Conservation (phyloP, 192 early-diverging fungal species). For the Podila clonocystis region DNA sequence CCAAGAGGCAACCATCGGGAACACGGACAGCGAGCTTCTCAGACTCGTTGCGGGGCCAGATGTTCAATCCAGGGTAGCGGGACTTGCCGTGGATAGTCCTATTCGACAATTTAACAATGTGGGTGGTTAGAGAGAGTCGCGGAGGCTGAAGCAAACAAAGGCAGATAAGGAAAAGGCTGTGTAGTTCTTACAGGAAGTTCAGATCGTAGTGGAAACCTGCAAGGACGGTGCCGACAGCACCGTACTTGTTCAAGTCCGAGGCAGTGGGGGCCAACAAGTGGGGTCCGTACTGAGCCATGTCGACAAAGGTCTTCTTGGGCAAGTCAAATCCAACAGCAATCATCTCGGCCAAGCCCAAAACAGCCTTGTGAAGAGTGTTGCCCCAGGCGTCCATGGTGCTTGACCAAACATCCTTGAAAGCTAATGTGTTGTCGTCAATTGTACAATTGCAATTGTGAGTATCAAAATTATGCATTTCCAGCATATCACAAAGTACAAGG, state of each 20-base stretch:
- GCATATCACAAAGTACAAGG: not conserved
- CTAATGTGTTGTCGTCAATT: slow-evolving; percentile 8
- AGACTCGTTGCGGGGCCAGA: slow-evolving; percentile 70
- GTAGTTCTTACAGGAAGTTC: slow-evolving; percentile 60
- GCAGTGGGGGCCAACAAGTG: slow-evolving; percentile 79
- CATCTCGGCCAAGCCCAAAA: slow-evolving; percentile 67
- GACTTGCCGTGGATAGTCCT: slow-evolving; percentile 80
- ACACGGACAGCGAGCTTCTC: slow-evolving; percentile 69
- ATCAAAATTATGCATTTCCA: not conserved
- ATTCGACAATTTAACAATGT: not conserved
- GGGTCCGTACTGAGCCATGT: slow-evolving; percentile 67
- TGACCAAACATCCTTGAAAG: slow-evolving; percentile 72
- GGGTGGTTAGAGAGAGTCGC: not conserved
- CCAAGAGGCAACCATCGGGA: slow-evolving; percentile 69
- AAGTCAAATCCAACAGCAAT: slow-evolving; percentile 71
- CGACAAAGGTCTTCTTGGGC: slow-evolving; percentile 62
- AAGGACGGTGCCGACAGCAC: slow-evolving; percentile 67
- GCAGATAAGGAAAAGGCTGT: not conserved
- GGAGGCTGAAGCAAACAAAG: not conserved
- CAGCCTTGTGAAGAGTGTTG: slow-evolving; percentile 62
- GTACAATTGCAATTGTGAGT: not conserved
- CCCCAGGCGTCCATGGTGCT: slow-evolving; percentile 74
- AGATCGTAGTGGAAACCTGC: slow-evolving; percentile 70
- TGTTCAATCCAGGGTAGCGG: slow-evolving; percentile 77
- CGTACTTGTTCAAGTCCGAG: slow-evolving; percentile 71